Evolutionary conservation across 805 yeast genomes (phyloP).

Genomic region (Candida silvicultrix): DNA sequence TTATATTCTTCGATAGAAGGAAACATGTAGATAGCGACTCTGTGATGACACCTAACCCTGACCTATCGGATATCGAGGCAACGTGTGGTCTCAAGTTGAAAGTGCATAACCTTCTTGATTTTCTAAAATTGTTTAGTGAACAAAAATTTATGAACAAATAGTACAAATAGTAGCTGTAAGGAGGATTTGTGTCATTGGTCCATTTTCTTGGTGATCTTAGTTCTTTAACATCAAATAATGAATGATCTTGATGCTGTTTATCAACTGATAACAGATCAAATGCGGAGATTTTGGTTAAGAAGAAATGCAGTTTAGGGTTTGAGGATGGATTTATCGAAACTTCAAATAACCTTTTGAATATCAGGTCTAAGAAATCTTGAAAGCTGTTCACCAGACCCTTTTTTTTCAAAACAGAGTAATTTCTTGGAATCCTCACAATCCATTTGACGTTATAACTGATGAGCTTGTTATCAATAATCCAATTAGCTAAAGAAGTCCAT

Average conservation of each 20-base stretch:
- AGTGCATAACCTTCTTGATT: conserved; percentile 9
- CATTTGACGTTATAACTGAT: conserved; percentile 34
- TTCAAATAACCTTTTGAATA: conserved; percentile 29
- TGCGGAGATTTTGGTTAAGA: conserved; percentile 26
- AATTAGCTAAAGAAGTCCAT: conserved; percentile 28
- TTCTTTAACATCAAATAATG: conserved; percentile 13
- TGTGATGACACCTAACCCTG: conserved; percentile 21
- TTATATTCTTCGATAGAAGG: conserved; percentile 16
- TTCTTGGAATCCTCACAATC: conserved; percentile 29
- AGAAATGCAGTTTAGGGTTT: conserved; percentile 23
- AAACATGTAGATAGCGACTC: conserved; percentile 19
- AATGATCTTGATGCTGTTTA: conserved; percentile 14
- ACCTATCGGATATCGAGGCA: conserved; percentile 15
- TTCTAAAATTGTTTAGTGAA: conserved; percentile 17
- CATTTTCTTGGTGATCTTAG: conserved; percentile 25
- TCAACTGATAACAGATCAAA: conserved; percentile 25
- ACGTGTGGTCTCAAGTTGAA: conserved; percentile 18
- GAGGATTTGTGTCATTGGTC: conserved; percentile 30
- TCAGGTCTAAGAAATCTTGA: conserved; percentile 25
- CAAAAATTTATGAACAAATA: conserved; percentile 23
- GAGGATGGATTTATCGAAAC: conserved; percentile 17
- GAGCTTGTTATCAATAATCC: conserved; percentile 30
- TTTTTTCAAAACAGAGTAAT: conserved; percentile 20
- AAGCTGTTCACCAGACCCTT: conserved; percentile 19
- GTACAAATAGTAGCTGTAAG: conserved; percentile 32